A percentile compares a stretch with the other conserved stretches of the same genome.
Evolutionary conservation across 1,284 basidiomycete species (phyloP).

Genomic region (Ganoderma meredithae): DNA sequence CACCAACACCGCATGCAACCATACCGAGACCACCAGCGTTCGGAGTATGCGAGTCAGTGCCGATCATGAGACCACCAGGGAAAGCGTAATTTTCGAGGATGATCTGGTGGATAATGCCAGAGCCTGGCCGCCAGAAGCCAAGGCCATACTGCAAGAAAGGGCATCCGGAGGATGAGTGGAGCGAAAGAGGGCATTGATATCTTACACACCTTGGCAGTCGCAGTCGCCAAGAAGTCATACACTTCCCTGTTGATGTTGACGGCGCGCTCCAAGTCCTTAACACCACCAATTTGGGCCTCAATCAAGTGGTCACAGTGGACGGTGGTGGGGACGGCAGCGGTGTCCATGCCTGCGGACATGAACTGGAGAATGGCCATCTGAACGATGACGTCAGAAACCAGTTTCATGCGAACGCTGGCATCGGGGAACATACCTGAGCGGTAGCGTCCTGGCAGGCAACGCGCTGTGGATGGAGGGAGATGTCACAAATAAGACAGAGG

Average conservation of each 20-base stretch:
- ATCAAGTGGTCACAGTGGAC: constrained; percentile 99
- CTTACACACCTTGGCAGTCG: constrained; percentile 82
- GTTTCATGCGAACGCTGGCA: constrained; percentile 19
- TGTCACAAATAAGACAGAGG: constrained; percentile 15
- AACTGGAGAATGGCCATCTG: constrained; percentile 99
- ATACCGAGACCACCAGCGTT: constrained; percentile 99
- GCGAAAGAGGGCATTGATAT: constrained; percentile 12
- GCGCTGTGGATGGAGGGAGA: constrained; percentile 62
- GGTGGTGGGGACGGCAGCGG: constrained; percentile 96
- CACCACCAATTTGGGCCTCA: constrained; percentile 95
- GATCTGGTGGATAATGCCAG: constrained; percentile 98
- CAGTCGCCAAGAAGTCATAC: constrained; percentile 98
- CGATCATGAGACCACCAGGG: constrained; percentile 99
- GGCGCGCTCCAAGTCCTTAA: constrained; percentile 92
- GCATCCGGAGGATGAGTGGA: neutral
- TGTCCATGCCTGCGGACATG: constrained; percentile 99
- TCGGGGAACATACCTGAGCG: constrained; percentile 64
- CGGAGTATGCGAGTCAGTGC: constrained; percentile 99
- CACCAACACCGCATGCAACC: constrained; percentile 99
- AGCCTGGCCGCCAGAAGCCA: constrained; percentile 99
- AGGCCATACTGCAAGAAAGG: constrained; percentile 80
- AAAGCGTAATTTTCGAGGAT: constrained; percentile 99
- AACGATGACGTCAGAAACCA: constrained; percentile 35
- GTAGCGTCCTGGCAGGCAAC: constrained; percentile 99
- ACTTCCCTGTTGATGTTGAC: constrained; percentile 98